Evolutionary conservation across 495 filamentous ascomycete genomes (phyloP), one percentile per base, ranked within the genome.

Genomic region (Podospora fimiseda): DNA sequence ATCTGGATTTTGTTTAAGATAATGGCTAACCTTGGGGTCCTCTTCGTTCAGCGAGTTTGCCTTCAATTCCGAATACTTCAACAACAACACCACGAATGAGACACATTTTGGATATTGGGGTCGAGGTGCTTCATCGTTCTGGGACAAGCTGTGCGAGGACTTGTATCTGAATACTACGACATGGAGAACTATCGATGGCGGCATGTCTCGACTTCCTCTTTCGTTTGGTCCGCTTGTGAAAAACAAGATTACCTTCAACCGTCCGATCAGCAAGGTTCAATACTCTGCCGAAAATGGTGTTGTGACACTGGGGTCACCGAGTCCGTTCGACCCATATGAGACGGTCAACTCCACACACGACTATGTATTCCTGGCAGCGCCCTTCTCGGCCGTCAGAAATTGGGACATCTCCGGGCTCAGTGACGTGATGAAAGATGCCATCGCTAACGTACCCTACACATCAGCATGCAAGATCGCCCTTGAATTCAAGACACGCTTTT

Each of bases 161-260:
- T 70, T 79, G 15, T 86, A 86, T 56, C 87, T 87, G 60, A 60
- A 61, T 7, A 80, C 82, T 0, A 77, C 77, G 0, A 66, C 70
- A 1, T 87, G 80, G 79, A 71, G 64, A 30, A 87, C 85, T 3
- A 88, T 87, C 51, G 80, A 88, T 53, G 79, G 83, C 60, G 68
- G 69, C n/a, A 66, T 87, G 0, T 77, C 76, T 50, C 74, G 75
- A 0, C 73, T 88, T 6, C 82, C 84, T 0, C 60, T 70, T 0
- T 79, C 85, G 5, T 86, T 87, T 69, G 72, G 72, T 30, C 84
- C 84, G 0, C 71, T 77, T 18, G 74, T 88, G 16, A 63, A 69
- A 19, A 65, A 79, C 11, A 73, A 72, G 15, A 78, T 78, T 1
- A 78, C 74, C 11, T 71, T 85, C 39, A 67, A 71, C 57, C 74